Base-by-base conservation (phyloP, 2,329 filamentous ascomycete genomes). In the Septoria petroselini region DNA sequence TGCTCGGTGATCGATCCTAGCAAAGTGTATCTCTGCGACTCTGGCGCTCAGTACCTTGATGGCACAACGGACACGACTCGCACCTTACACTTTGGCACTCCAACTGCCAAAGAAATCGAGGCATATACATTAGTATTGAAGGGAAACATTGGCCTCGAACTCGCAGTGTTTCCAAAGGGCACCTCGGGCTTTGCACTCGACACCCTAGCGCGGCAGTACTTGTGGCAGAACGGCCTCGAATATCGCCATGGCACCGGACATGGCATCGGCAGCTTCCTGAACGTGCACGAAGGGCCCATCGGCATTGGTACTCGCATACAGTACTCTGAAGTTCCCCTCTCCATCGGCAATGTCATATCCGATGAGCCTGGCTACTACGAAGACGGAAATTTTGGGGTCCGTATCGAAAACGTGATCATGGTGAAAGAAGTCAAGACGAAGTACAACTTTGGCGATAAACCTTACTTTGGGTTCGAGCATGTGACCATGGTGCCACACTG, bases 401-500 rank as follows among this genome's bases (percentile, higher is more conserved):
- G 93, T 14, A 96, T 96, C 63, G 93, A 98, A 71, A 98, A 98
- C 68, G 83, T 98, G 63, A 82, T 95, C 58, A 85, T 97, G 76
- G 89, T 94, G 23, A 85, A 81, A 58, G 90, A 96, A 67, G 85
- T 86, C n/a, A 77, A 91, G 70, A 95, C 91, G 3, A 84, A 84
- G 54, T 80, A 95, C 70, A 82, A 84, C 29, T 97, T 97, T 65
- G 91, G 91, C 15, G 91, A 95, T 62, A 95, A 95, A 73, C 86
- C 91, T 2, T 98, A 88, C 72, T 76, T 97, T 29, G 90, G 91
- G 3, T 98, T 98, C 61, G 91, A 98, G 73, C 88, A 95, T 69
- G 90, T 97, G 58, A 98, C 93, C 0, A 89, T 98, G 89, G 89
- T 91, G 14, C 93, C 93, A 0, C 90, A 95, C 71, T 96, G 91